A percentile compares a stretch with the other conserved stretches of the same genome.
Conservation (phyloP, 1,139 yeast genomes). For the Lodderomyces jiufengensis region DNA sequence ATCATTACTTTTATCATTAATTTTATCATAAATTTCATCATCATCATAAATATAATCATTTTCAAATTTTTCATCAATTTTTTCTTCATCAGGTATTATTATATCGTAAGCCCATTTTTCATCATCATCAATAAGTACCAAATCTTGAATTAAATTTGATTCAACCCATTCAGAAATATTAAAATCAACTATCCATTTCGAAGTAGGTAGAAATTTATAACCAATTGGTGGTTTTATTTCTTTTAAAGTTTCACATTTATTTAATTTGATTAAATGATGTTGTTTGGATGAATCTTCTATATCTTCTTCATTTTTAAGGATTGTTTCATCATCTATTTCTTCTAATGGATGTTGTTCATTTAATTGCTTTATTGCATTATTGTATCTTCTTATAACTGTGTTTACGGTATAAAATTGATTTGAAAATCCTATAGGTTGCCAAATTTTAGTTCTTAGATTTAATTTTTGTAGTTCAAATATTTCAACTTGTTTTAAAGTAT, state of each 20-base stretch:
- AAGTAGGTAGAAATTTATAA: conserved; percentile 47
- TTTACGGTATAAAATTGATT: conserved; percentile 50
- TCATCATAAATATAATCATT: conserved; percentile 58
- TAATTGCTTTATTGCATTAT: conserved; percentile 3
- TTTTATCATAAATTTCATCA: conserved; percentile 6
- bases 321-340: conserved; percentile 12
- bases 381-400: conserved; percentile 23
- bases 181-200: conserved; percentile 60
- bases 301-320: conserved; percentile 14
- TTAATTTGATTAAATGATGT: conserved; percentile 10
- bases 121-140: conserved; percentile 59
- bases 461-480: conserved; percentile 68
- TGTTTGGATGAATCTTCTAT: conserved; percentile 9
- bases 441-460: conserved; percentile 46
- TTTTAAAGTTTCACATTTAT: conserved; percentile 18
- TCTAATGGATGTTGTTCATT: conserved; percentile 5
- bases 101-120: conserved; percentile 78
- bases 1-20: background rate
- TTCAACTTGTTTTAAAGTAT: conserved; percentile 36
- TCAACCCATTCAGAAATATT: conserved; percentile 58
- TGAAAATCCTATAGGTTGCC: conserved; percentile 60
- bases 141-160: conserved; percentile 44
- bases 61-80: conserved; percentile 11
- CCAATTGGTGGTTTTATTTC: conserved; percentile 52
- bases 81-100: background rate